Evolutionary conservation across 2,329 filamentous ascomycete genomes (phyloP).

Genomic region (Rhinocladiella similis): DNA sequence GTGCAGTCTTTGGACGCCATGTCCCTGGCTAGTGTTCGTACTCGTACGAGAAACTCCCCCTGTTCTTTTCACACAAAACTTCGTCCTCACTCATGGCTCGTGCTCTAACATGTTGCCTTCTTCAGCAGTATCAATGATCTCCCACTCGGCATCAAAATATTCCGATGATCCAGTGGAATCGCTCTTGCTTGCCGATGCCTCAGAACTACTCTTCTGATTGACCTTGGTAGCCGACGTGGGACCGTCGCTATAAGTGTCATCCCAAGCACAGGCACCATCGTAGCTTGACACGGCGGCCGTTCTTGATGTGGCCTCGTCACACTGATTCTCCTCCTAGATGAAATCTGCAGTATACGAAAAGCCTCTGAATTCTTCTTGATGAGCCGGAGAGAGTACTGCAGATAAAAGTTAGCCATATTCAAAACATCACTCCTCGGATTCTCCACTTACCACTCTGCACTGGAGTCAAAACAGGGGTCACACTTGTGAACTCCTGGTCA

Average conservation of each 20-base stretch:
- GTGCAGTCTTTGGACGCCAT: too few relatives aligned
- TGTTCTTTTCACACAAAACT: neutral
- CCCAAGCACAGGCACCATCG: neutral
- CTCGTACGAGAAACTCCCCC: too few relatives aligned
- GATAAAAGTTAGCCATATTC: neutral
- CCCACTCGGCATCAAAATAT: neutral
- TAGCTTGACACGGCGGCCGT: neutral
- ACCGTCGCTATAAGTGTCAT: neutral
- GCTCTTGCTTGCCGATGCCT: neutral
- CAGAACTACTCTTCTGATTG: neutral
- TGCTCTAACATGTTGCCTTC: neutral
- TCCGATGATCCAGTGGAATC: neutral
- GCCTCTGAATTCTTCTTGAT: constrained; percentile 99
- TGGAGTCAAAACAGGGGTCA: constrained; percentile 93
- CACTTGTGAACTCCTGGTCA: constrained; percentile 96
- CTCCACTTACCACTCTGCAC: constrained; percentile 85
- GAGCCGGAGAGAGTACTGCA: constrained; percentile 89
- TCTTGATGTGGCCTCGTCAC: neutral
- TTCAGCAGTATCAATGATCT: neutral
- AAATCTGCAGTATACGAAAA: constrained; percentile 92
- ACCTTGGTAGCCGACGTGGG: neutral
- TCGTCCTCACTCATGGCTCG: neutral
- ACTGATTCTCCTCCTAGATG: constrained; percentile 20
- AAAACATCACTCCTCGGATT: neutral
- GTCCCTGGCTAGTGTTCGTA: too few relatives aligned